Percentiles rank a stretch among this genome's conserved stretches.
Evolutionary conservation across 768 basidiomycete genomes (phyloP).

Genomic region (Mycena polygramma): DNA sequence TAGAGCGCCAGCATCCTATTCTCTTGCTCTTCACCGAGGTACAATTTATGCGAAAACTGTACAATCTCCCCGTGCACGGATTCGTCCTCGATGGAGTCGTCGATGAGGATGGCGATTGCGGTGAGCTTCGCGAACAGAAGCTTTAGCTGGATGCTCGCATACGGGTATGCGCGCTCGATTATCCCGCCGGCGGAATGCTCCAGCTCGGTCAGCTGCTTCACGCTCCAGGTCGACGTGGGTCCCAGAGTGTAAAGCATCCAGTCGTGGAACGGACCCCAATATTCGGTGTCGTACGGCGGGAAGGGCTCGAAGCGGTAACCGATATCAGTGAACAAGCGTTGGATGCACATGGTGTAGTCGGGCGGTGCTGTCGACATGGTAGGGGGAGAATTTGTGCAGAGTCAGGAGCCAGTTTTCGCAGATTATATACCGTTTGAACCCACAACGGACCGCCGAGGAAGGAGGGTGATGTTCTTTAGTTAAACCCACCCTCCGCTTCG

Average conservation of each 20-base stretch:
- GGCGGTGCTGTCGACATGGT: neutral
- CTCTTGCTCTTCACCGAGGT: constrained; percentile 7
- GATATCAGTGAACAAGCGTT: constrained; percentile 13
- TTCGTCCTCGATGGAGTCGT: constrained; percentile 29
- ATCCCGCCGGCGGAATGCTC: constrained; percentile 21
- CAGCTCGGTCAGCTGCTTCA: constrained; percentile 8
- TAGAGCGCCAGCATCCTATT: constrained; percentile 21
- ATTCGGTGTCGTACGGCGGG: constrained; percentile 10
- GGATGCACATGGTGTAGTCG: neutral
- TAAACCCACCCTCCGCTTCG: too few relatives aligned
- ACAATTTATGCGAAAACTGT: constrained; percentile 11
- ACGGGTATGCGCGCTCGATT: constrained; percentile 20
- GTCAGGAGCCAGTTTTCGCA: too few relatives aligned
- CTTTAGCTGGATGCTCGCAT: neutral
- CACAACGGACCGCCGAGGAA: too few relatives aligned
- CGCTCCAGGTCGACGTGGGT: constrained; percentile 12
- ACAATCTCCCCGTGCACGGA: neutral
- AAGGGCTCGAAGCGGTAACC: constrained; percentile 11
- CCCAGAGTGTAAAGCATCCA: constrained; percentile 17
- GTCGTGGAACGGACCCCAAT: constrained; percentile 12
- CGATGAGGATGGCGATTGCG: constrained; percentile 20
- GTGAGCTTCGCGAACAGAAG: constrained; percentile 28
- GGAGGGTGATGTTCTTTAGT: too few relatives aligned
- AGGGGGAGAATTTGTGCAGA: neutral
- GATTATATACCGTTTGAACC: too few relatives aligned